These are phyloP conservation scores for Zygnema circumcarinatum DNA, from an alignment of 139 green algal genomes.

Conservation along the genomic window DNA sequence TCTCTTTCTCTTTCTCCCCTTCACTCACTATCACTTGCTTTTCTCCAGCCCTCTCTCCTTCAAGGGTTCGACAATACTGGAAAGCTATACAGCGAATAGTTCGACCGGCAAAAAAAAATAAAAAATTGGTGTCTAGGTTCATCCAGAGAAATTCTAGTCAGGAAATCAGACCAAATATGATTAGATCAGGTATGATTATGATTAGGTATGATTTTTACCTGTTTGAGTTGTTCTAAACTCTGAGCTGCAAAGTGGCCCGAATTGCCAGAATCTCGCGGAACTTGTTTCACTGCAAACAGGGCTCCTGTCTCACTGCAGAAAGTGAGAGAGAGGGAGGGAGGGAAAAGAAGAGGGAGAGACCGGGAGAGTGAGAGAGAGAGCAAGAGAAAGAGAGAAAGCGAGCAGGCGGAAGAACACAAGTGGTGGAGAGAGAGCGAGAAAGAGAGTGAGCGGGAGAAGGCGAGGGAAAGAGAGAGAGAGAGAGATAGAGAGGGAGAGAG, in stretches of 20 bases:
- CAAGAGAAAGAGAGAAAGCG: not conserved
- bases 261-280: conserved; percentile 9
- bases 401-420: not conserved
- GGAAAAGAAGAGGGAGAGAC: not conserved
- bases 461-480: not conserved
- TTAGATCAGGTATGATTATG: too few species aligned
- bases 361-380: not conserved
- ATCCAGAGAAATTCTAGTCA: too few species aligned
- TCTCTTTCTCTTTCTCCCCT: too few species aligned
- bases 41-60: too few species aligned
- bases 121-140: too few species aligned
- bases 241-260: not conserved
- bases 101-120: too few species aligned
- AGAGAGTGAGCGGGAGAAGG: not conserved
- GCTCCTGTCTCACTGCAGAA: conserved; percentile 22
- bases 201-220: too few species aligned
- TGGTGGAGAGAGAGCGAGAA: not conserved
- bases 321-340: not conserved
- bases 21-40: too few species aligned
- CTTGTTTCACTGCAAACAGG: conserved; percentile 46
- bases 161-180: too few species aligned
- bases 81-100: too few species aligned
- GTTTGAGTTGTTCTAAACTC: conserved; percentile 30
- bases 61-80: too few species aligned
- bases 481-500: not conserved